Base-by-base conservation (phyloP, 2,329 filamentous ascomycete genomes). In the Aspergillus nomiae region DNA sequence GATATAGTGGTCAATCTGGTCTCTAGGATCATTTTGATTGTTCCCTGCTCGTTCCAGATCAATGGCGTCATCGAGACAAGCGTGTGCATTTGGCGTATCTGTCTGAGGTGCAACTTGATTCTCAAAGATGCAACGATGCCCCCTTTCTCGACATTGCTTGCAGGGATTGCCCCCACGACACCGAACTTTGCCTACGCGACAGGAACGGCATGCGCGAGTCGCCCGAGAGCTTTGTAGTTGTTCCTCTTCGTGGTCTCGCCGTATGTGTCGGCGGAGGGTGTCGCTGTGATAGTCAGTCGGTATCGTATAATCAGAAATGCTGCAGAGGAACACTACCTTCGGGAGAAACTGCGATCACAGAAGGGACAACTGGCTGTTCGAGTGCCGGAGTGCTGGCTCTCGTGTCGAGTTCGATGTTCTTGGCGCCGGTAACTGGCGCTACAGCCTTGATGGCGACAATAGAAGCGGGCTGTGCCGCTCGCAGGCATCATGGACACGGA, bases 261-360 rank as follows among this genome's bases (percentile, higher is more conserved):
- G 65, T 12, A 67, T 60, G 59, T 71, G 69, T 10, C 65, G 65
- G 19, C 67, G 59, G 11, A 69, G 65, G 3, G 67, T 67, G 43
- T 71, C 69, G 34, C 48, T 53, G 28, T 16, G 16, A 7, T 32
- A 3, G 5, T 38, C 11, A 50, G 51, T 10, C 6, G 21, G 21
- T 45, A 6, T 8, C 9, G 4, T 7, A 9, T 11, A 12, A 24
- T 28, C 24, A 1, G 14, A 24, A 4, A 26, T 1, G 19, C 10
- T 30, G 12, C 54, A 3, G 12, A 53, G 24, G 2, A 10, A 21
- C 19, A 11, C 1, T 19, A 64, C 64, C 61, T 68, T 56, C 69
- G 56, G n/a, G 60, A 55, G 55, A 67, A 71, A 2, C 30, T 55
- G 7, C 68, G 64, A 30, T 50, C 38, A 24, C 69, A 71, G 38